A percentile compares a stretch with the other conserved stretches of the same genome.
These are phyloP conservation scores for Colletotrichum costaricense DNA, from an alignment of 2,329 filamentous ascomycete genomes.

Conservation along the genomic window DNA sequence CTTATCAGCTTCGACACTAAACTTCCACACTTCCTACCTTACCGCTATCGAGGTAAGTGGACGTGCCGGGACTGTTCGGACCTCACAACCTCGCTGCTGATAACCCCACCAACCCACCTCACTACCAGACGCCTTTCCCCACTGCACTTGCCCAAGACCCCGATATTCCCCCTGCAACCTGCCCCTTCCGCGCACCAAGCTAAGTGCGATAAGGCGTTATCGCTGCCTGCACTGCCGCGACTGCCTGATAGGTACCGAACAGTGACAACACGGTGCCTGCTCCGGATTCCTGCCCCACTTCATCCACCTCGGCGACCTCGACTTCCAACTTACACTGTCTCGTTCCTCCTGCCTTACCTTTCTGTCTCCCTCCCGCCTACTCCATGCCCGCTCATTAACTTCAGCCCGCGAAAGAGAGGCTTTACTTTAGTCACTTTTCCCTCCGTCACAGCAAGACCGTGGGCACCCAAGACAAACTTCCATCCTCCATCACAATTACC, in stretches of 20 bases:
- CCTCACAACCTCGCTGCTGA: conserved; percentile 20
- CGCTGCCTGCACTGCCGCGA: conserved; percentile 41
- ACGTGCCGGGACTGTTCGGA: background rate
- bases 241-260: conserved; percentile 35
- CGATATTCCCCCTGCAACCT: conserved; percentile 21
- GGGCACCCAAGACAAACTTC: background rate
- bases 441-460: background rate
- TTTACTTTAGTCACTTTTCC: background rate
- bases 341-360: background rate
- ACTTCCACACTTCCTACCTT: background rate
- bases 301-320: conserved; percentile 5
- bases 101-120: conserved; percentile 23
- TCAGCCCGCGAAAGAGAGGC: background rate
- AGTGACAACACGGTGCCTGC: conserved; percentile 38
- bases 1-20: conserved; percentile 1
- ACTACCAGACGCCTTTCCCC: background rate
- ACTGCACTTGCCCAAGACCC: conserved; percentile 3
- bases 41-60: too few relatives aligned
- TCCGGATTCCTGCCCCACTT: conserved; percentile 21
- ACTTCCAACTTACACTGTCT: conserved; percentile 31
- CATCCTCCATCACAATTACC: background rate
- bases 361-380: conserved; percentile 16
- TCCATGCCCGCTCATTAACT: background rate
- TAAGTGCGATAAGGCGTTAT: conserved; percentile 40
- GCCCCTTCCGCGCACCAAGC: conserved; percentile 1